Conservation (phyloP, 2,329 filamentous ascomycete species). For the Cyphellophora europaea region DNA sequence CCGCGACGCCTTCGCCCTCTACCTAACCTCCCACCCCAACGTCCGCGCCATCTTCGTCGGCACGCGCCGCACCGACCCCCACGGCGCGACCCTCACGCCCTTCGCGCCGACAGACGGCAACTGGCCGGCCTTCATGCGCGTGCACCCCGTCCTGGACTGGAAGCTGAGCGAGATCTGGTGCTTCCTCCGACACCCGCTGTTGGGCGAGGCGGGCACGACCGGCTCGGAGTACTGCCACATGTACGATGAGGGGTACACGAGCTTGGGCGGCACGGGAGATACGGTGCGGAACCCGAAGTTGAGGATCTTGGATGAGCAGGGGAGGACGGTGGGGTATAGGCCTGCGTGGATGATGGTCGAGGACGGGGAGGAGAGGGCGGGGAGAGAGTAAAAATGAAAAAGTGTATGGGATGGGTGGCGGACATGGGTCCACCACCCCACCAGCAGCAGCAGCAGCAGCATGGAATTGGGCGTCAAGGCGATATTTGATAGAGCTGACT, state of each 20-base stretch:
- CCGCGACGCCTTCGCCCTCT: conserved; percentile 69
- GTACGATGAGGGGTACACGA: conserved; percentile 86
- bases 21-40: conserved; percentile 43
- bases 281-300: conserved; percentile 81
- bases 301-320: conserved; percentile 25
- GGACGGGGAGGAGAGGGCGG: conserved; percentile 70
- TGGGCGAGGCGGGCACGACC: conserved; percentile 34
- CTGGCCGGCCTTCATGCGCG: conserved; percentile 86
- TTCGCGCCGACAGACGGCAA: conserved; percentile 82
- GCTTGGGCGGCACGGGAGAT: conserved; percentile 79
- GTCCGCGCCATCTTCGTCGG: conserved; percentile 79
- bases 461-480: too few species aligned
- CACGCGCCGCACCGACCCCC: conserved; percentile 83
- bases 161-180: conserved; percentile 92
- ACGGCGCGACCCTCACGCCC: conserved; percentile 66
- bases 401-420: too few species aligned
- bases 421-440: too few species aligned
- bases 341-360: conserved; percentile 68
- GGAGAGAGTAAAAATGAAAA: conserved; percentile 58
- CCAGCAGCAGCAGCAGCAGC: too few species aligned
- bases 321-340: conserved; percentile 41
- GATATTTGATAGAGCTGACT: too few species aligned
- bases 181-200: conserved; percentile 54
- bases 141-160: conserved; percentile 97
- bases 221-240: conserved; percentile 65